Conservation (phyloP, 208 protist species). For the Naegleria fowleri region DNA sequence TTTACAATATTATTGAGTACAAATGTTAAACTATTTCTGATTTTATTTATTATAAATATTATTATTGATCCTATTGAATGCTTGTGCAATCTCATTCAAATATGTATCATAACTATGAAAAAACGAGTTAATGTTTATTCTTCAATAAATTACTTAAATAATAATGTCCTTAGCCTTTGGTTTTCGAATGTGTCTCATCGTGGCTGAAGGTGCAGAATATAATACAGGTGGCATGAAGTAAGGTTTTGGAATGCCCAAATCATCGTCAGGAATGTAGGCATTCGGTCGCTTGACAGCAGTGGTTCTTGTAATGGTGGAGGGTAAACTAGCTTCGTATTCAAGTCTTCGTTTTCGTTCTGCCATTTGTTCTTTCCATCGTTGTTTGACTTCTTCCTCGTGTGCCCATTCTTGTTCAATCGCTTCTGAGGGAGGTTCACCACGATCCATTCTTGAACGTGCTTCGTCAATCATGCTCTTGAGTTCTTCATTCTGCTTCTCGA, state of each 20-base stretch:
- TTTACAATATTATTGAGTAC: too few species aligned
- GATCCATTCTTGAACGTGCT: constrained; percentile 59
- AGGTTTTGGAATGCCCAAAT: constrained; percentile 70
- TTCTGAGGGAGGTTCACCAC: constrained; percentile 68
- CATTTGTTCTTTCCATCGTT: constrained; percentile 59
- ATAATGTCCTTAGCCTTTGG: constrained; percentile 4
- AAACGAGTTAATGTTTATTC: too few species aligned
- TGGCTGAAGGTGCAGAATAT: neutral
- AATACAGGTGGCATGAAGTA: constrained; percentile 40
- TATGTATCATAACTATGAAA: too few species aligned
- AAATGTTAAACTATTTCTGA: too few species aligned
- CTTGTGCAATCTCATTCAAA: too few species aligned
- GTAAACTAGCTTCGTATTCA: constrained; percentile 29
- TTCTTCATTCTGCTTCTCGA: constrained; percentile 72
- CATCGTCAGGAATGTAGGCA: constrained; percentile 76
- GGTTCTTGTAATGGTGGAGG: constrained; percentile 45
- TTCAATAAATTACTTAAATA: neutral
- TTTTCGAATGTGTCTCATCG: constrained; percentile 14
- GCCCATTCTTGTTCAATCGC: constrained; percentile 64
- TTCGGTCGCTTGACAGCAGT: constrained; percentile 70
- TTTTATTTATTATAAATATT: too few species aligned
- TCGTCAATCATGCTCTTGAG: constrained; percentile 66
- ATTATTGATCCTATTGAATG: too few species aligned
- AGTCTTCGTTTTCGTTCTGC: constrained; percentile 51
- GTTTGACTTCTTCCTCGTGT: constrained; percentile 52